Percentiles rank a stretch among this genome's conserved stretches.
phyloP scores from a whole-genome alignment of 768 basidiomycete species.

The Tylopilus plumbeoviolaceoides region DNA sequence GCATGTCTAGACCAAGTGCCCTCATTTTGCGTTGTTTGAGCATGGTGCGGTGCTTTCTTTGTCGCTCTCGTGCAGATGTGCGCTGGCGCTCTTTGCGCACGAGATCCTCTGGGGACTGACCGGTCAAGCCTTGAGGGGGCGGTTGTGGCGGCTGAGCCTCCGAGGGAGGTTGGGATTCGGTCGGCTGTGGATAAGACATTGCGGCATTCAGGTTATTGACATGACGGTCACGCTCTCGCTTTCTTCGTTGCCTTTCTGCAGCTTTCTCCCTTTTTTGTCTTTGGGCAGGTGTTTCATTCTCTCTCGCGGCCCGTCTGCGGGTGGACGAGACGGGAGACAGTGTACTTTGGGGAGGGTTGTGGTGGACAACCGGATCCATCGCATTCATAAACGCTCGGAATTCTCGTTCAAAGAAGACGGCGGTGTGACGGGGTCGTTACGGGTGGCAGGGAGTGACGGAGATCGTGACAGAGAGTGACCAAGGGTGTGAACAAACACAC shows the following conservation, averaged over 20 bases:
- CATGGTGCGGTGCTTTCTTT: constrained; percentile 74
- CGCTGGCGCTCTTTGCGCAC: constrained; percentile 68
- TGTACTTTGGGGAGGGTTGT: constrained; percentile 31
- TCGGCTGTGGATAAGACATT: constrained; percentile 37
- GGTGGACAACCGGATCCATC: constrained; percentile 33
- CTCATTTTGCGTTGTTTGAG: constrained; percentile 80
- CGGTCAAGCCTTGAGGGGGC: constrained; percentile 22
- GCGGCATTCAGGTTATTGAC: constrained; percentile 39
- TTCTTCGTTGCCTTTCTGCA: constrained; percentile 78
- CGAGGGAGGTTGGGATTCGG: constrained; percentile 29
- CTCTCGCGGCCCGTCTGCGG: constrained; percentile 53
- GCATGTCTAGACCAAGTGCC: constrained; percentile 79
- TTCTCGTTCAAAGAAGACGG: constrained; percentile 14
- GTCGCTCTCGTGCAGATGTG: constrained; percentile 73
- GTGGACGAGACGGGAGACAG: constrained; percentile 31
- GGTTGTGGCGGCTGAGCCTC: constrained; percentile 33
- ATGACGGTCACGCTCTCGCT: constrained; percentile 67
- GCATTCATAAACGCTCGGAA: constrained; percentile 24
- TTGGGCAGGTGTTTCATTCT: constrained; percentile 72
- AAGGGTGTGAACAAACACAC: constrained; percentile 18
- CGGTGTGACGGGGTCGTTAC: constrained; percentile 33
- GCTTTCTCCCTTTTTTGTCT: constrained; percentile 81
- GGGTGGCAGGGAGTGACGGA: constrained; percentile 33
- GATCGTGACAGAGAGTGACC: constrained; percentile 33
- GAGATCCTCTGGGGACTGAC: constrained; percentile 56